Evolutionary conservation across 2,329 filamentous ascomycete species (phyloP).

Genomic region (Tolypocladium ovalisporum): DNA sequence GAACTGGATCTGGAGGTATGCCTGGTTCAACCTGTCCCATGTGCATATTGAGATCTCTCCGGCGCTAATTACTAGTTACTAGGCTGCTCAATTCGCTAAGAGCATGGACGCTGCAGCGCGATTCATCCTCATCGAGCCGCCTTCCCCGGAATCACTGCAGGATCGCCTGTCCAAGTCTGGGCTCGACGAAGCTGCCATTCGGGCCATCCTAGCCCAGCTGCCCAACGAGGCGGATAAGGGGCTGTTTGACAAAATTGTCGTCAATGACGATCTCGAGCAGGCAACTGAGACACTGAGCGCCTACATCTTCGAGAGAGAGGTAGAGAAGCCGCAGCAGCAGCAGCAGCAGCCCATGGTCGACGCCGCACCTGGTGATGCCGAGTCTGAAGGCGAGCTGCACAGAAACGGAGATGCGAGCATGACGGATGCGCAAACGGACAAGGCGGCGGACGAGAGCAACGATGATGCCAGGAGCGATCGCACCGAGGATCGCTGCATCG

Average conservation of each 20-base stretch:
- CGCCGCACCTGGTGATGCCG: background rate
- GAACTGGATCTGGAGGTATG: constrained; percentile 42
- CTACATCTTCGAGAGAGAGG: constrained; percentile 15
- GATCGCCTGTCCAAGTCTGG: constrained; percentile 17
- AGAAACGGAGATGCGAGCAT: constrained; percentile 6
- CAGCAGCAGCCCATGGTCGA: constrained; percentile 5
- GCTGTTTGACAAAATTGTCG: constrained; percentile 16
- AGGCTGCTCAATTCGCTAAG: constrained; percentile 47
- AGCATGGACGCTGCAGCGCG: constrained; percentile 46
- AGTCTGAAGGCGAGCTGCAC: background rate
- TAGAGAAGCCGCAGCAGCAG: constrained; percentile 4
- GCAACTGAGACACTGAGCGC: constrained; percentile 12
- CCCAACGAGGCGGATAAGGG: constrained; percentile 14
- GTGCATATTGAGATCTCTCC: background rate
- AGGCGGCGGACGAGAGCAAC: background rate
- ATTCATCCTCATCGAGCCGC: constrained; percentile 40
- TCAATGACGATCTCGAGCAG: constrained; percentile 14
- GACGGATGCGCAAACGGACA: constrained; percentile 5
- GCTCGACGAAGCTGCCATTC: constrained; percentile 11
- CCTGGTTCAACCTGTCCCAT: background rate
- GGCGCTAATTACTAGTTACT: background rate
- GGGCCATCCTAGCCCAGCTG: constrained; percentile 11
- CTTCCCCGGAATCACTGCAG: constrained; percentile 16
- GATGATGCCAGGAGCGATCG: background rate
- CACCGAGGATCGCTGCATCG: background rate